phyloP scores from a whole-genome alignment of 129 eudicot genomes.

The Dittrichia graveolens region DNA sequence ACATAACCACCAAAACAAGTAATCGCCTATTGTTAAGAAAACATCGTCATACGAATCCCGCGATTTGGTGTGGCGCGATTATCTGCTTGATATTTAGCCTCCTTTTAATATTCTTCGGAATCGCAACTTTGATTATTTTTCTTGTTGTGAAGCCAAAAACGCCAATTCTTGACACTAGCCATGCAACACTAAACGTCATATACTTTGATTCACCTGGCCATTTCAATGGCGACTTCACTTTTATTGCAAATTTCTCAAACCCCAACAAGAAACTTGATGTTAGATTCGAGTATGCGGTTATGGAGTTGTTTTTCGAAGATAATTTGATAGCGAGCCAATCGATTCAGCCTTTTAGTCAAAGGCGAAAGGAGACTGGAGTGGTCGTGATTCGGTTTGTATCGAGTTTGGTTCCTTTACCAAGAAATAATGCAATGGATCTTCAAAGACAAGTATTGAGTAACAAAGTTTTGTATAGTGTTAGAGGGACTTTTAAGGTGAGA shows the following conservation, averaged over 20 bases:
- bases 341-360: slow-evolving; percentile 61
- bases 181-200: slow-evolving; percentile 63
- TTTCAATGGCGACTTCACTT: slow-evolving; percentile 66
- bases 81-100: slow-evolving; percentile 63
- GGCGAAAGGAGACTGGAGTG: slow-evolving; percentile 48
- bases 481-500: slow-evolving; percentile 68
- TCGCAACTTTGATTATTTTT: slow-evolving; percentile 58
- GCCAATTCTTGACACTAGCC: slow-evolving; percentile 66
- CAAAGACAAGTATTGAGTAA: slow-evolving; percentile 69
- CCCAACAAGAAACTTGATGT: slow-evolving; percentile 73
- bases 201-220: slow-evolving; percentile 63
- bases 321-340: slow-evolving; percentile 57
- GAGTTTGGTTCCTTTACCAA: slow-evolving; percentile 76
- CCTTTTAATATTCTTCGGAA: slow-evolving; percentile 62
- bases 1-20: slow-evolving; percentile 34
- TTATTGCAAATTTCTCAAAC: slow-evolving; percentile 78
- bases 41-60: slow-evolving; percentile 66
- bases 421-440: slow-evolving; percentile 57
- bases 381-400: slow-evolving; percentile 61
- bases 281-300: slow-evolving; percentile 53
- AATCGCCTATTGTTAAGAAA: slow-evolving; percentile 41
- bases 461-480: slow-evolving; percentile 53
- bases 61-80: slow-evolving; percentile 73
- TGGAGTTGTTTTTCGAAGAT: slow-evolving; percentile 50
- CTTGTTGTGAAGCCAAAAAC: slow-evolving; percentile 59